Conservation (phyloP, 371 early-diverging fungal genomes). For the Mucor ambiguus region DNA sequence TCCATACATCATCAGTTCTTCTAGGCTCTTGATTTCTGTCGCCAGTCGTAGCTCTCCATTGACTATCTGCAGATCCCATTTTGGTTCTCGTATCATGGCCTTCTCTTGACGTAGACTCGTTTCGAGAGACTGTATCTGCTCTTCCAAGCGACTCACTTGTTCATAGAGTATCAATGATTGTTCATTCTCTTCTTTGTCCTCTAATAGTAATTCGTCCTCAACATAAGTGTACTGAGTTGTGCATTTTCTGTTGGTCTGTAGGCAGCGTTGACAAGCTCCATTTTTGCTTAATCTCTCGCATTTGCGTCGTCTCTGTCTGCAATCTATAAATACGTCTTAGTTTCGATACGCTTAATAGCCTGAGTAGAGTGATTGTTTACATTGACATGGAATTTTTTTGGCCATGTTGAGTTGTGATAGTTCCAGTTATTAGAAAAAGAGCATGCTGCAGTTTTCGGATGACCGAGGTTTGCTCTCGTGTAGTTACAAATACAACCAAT, state of each 20-base stretch:
- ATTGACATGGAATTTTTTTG: slow-evolving; percentile 23
- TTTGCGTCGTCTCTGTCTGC: slow-evolving; percentile 25
- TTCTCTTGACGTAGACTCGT: slow-evolving; percentile 6
- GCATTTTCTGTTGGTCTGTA: slow-evolving; percentile 17
- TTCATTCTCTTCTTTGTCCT: slow-evolving; percentile 13
- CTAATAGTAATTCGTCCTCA: not conserved
- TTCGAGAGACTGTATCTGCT: slow-evolving; percentile 11
- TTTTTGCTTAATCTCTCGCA: slow-evolving; percentile 15
- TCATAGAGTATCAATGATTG: slow-evolving; percentile 4
- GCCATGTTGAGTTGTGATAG: not conserved
- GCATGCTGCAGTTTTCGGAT: not conserved
- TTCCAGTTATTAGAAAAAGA: not conserved
- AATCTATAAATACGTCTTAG: slow-evolving; percentile 7
- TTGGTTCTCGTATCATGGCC: slow-evolving; percentile 8
- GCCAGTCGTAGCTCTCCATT: slow-evolving; percentile 9
- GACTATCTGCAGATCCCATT: slow-evolving; percentile 7
- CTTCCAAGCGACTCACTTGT: slow-evolving; percentile 12
- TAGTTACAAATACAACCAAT: not conserved
- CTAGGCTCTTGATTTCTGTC: slow-evolving; percentile 12
- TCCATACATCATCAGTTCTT: slow-evolving; percentile 19
- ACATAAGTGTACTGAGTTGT: slow-evolving; percentile 7
- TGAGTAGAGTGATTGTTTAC: not conserved
- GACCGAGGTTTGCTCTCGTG: not conserved
- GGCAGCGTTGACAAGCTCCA: slow-evolving; percentile 22
- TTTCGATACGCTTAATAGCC: not conserved